phyloP scores from a whole-genome alignment of 2,329 filamentous ascomycete species.

The Penicillium sp. region DNA sequence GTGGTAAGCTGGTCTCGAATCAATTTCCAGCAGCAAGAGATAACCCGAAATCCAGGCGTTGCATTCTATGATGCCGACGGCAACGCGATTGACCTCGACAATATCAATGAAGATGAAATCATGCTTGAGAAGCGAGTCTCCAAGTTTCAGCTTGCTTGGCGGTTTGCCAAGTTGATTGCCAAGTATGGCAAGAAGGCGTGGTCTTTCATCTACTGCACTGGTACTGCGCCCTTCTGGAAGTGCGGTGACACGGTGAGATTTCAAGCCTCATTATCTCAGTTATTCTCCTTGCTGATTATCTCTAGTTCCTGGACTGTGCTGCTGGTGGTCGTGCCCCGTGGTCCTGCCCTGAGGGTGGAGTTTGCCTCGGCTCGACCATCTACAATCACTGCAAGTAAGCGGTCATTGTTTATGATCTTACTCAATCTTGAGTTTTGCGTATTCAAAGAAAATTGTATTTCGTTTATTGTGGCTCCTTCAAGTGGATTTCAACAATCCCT shows the following conservation, averaged over 20 bases:
- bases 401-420: too few species aligned
- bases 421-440: too few species aligned
- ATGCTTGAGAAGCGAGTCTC: too few species aligned
- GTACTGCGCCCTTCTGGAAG: slow-evolving; percentile 2
- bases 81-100: neutral
- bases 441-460: too few species aligned
- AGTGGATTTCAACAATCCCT: too few species aligned
- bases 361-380: neutral
- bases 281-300: neutral
- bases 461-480: too few species aligned
- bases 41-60: neutral
- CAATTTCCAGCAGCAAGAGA: too few species aligned
- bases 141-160: neutral
- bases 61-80: slow-evolving; percentile 2
- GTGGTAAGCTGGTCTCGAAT: neutral
- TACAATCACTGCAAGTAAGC: slow-evolving; percentile 3
- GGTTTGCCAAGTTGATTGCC: slow-evolving; percentile 3
- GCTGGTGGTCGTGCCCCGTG: neutral
- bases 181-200: slow-evolving; percentile 3
- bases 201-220: slow-evolving; percentile 1
- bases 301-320: slow-evolving; percentile 4
- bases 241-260: slow-evolving; percentile 1
- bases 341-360: neutral
- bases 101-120: neutral
- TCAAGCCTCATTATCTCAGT: neutral